Percentiles rank a stretch among this genome's conserved stretches.
Conservation (phyloP, 1,284 basidiomycete genomes). For the Ceratobasidium sp. region DNA sequence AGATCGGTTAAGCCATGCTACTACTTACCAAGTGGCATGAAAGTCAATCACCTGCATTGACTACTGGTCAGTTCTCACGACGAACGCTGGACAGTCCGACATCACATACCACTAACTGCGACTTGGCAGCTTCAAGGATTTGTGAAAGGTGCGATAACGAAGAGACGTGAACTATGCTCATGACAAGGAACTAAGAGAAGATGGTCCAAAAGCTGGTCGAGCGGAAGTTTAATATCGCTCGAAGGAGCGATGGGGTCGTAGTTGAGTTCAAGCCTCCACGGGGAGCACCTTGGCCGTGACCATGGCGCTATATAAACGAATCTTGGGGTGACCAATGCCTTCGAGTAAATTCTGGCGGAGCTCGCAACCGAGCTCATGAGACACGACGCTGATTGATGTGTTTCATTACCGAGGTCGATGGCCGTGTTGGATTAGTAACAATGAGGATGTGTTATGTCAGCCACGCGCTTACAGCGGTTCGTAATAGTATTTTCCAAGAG, state of each 20-base stretch:
- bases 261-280: neutral
- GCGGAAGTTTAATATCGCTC: too few relatives aligned
- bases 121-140: conserved; percentile 26
- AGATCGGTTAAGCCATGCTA: neutral
- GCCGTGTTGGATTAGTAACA: too few relatives aligned
- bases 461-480: too few relatives aligned
- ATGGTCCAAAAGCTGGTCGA: neutral
- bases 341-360: neutral
- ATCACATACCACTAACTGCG: conserved; percentile 21
- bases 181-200: neutral
- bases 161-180: conserved; percentile 15
- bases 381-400: neutral
- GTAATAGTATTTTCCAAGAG: too few relatives aligned
- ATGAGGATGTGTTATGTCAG: too few relatives aligned
- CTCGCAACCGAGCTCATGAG: neutral
- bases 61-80: neutral
- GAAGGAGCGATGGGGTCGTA: conserved; percentile 4
- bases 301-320: neutral
- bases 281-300: neutral
- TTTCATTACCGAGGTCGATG: neutral
- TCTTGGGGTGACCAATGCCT: too few relatives aligned
- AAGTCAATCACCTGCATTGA: conserved; percentile 22
- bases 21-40: conserved; percentile 30
- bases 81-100: neutral
- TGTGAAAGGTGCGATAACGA: conserved; percentile 6